Conservation (phyloP, 192 early-diverging fungal species). For the Rhizophagus clarus region DNA sequence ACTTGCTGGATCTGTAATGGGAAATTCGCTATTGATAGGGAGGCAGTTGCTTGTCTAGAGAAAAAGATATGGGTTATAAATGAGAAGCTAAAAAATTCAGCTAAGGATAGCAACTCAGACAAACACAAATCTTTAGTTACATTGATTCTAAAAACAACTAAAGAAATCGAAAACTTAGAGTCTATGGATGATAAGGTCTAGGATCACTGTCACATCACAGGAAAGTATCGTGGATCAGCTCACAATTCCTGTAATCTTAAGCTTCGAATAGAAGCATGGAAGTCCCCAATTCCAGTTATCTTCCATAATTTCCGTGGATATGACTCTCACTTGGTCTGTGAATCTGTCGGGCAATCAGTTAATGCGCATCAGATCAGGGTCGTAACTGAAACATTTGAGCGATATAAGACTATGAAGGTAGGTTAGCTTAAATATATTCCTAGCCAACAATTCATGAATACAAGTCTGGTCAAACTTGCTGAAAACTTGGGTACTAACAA, state of each 20-base stretch:
- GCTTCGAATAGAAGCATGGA: background rate
- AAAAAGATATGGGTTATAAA: background rate
- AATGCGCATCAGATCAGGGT: too few species aligned
- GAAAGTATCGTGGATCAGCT: background rate
- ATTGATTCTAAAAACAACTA: background rate
- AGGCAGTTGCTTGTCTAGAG: background rate
- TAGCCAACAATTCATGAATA: background rate
- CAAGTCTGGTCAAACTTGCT: background rate
- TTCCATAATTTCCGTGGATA: too few species aligned
- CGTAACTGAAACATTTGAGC: too few species aligned
- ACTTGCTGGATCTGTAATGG: constrained; percentile 20
- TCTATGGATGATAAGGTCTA: background rate
- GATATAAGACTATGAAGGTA: too few species aligned
- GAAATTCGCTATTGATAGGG: background rate
- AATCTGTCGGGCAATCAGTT: too few species aligned
- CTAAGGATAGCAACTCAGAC: too few species aligned
- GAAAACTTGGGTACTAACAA: background rate
- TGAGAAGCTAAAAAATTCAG: background rate
- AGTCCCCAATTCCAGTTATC: background rate
- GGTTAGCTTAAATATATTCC: background rate
- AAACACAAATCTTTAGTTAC: too few species aligned
- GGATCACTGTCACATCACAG: background rate
- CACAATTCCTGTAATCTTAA: background rate
- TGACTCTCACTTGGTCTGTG: too few species aligned
- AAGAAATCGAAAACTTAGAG: background rate